These are phyloP conservation scores for Pleurotus cornucopiae DNA, from an alignment of 768 basidiomycete species.

Conservation along the genomic window DNA sequence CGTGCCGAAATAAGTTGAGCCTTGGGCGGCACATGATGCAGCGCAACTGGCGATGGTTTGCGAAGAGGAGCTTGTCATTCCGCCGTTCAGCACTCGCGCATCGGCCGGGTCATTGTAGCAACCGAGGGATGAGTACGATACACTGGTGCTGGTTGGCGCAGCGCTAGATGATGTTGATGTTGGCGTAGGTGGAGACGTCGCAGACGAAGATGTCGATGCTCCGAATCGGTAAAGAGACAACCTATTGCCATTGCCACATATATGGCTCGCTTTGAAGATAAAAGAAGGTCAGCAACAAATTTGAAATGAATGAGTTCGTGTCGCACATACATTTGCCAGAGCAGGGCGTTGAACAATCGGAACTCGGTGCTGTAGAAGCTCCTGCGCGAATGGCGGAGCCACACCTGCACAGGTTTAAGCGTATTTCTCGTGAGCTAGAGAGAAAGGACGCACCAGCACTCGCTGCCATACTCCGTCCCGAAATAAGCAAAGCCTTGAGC, in stretches of 20 bases:
- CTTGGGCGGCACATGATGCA: background rate
- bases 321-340: too few relatives aligned
- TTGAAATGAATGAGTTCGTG: too few relatives aligned
- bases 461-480: slow-evolving; percentile 8
- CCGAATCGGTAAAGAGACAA: too few relatives aligned
- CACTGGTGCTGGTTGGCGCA: background rate
- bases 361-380: too few relatives aligned
- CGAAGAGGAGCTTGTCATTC: slow-evolving; percentile 3
- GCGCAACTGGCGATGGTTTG: background rate
- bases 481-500: slow-evolving; percentile 2
- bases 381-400: too few relatives aligned
- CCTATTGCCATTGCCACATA: too few relatives aligned
- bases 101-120: background rate
- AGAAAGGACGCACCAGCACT: slow-evolving; percentile 5
- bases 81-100: slow-evolving; percentile 4
- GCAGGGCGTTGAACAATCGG: too few relatives aligned
- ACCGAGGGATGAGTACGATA: background rate
- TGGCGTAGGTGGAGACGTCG: background rate
- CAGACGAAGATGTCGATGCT: background rate
- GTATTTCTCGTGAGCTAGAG: background rate
- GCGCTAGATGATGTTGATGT: background rate
- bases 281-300: too few relatives aligned
- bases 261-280: too few relatives aligned
- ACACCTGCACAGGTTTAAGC: background rate
- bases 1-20: slow-evolving; percentile 4